phyloP scores from a whole-genome alignment of 306 rosid species.

The Inga oerstediana region DNA sequence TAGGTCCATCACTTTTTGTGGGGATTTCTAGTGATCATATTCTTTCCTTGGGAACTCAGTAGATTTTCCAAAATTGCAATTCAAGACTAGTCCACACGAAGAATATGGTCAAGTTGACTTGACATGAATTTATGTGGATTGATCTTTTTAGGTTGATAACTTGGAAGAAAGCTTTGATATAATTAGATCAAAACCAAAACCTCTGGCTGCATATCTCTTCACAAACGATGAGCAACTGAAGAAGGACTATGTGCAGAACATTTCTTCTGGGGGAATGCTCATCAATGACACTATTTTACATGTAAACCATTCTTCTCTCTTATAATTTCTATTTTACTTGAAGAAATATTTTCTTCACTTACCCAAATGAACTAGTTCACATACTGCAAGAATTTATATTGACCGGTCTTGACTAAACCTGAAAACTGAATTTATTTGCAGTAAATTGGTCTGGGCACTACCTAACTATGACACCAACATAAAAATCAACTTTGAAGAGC shows the following conservation, averaged over 20 bases:
- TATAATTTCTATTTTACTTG: too few relatives aligned
- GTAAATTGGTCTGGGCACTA: not conserved
- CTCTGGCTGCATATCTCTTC: slow-evolving; percentile 82
- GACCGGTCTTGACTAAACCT: not conserved
- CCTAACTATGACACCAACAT: not conserved
- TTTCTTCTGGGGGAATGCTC: slow-evolving; percentile 91
- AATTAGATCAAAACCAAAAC: slow-evolving; percentile 74
- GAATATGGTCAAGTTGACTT: slow-evolving; percentile 4
- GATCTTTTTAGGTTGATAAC: slow-evolving; percentile 60
- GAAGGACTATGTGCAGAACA: slow-evolving; percentile 64
- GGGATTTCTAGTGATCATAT: too few relatives aligned
- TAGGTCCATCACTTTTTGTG: too few relatives aligned
- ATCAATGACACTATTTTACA: slow-evolving; percentile 64
- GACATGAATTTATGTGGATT: not conserved
- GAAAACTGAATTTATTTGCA: not conserved
- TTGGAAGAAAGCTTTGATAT: slow-evolving; percentile 61
- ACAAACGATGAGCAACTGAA: slow-evolving; percentile 73
- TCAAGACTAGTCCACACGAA: slow-evolving; percentile 9
- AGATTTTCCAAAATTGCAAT: not conserved
- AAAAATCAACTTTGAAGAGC: not conserved
- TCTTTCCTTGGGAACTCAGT: too few relatives aligned
- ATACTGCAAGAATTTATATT: not conserved
- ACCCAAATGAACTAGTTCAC: not conserved
- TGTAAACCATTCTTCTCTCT: too few relatives aligned
- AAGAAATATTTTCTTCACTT: not conserved